A percentile compares a stretch with the other conserved stretches of the same genome.
These are phyloP conservation scores for Zopfia rhizophila DNA, from an alignment of 2,329 filamentous ascomycete species.

Conservation along the genomic window DNA sequence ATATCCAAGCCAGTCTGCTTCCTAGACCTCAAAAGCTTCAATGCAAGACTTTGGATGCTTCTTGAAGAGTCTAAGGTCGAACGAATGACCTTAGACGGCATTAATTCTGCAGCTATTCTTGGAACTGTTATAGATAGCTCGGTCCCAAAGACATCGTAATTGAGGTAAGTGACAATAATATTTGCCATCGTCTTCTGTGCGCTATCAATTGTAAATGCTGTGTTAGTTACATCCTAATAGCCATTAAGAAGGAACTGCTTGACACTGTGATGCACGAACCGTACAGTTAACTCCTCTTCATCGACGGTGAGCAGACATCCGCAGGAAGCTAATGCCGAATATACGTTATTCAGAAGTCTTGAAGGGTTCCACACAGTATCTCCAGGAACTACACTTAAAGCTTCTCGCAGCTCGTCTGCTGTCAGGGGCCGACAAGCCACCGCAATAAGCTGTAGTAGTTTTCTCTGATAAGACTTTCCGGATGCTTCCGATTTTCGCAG, in stretches of 20 bases:
- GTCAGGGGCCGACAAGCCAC: slow-evolving; percentile 44
- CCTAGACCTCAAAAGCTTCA: slow-evolving; percentile 17
- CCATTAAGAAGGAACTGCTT: slow-evolving; percentile 28
- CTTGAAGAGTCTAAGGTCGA: slow-evolving; percentile 15
- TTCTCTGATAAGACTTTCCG: slow-evolving; percentile 31
- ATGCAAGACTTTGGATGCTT: slow-evolving; percentile 7
- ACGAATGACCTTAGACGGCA: slow-evolving; percentile 19
- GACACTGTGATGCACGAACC: slow-evolving; percentile 32
- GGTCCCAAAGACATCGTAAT: slow-evolving; percentile 30
- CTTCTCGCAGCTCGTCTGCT: slow-evolving; percentile 51
- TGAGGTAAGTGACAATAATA: slow-evolving; percentile 33
- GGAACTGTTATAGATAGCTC: slow-evolving; percentile 21
- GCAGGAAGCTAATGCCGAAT: slow-evolving; percentile 31
- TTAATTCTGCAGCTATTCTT: slow-evolving; percentile 10
- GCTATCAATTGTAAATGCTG: slow-evolving; percentile 4
- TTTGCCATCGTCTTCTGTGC: slow-evolving; percentile 27
- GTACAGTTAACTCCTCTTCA: slow-evolving; percentile 36
- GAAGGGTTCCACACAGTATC: slow-evolving; percentile 29
- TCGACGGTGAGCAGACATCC: slow-evolving; percentile 35
- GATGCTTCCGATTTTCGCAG: slow-evolving; percentile 29
- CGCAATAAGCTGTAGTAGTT: slow-evolving; percentile 45
- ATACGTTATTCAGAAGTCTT: slow-evolving; percentile 25
- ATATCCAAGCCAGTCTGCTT: slow-evolving; percentile 15
- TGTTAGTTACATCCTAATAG: background rate
- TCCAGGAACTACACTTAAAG: slow-evolving; percentile 50